phyloP scores from a whole-genome alignment of 2,329 filamentous ascomycete genomes.

The Aspergillus chevalieri region DNA sequence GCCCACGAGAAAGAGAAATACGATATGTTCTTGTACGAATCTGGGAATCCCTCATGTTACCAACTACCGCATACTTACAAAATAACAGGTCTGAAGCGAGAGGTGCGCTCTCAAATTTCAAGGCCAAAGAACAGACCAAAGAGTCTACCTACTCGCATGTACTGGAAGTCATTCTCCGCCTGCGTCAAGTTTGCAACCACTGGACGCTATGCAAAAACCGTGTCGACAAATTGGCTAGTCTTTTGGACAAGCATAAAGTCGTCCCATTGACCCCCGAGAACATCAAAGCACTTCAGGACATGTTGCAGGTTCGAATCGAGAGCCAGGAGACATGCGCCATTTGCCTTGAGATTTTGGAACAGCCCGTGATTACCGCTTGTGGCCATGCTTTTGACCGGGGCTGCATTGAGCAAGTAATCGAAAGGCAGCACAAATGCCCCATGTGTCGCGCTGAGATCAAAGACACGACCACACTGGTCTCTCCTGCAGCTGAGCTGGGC shows the following conservation, averaged over 20 bases:
- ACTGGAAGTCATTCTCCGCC: constrained; percentile 72
- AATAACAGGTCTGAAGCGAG: constrained; percentile 60
- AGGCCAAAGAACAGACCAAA: constrained; percentile 36
- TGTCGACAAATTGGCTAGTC: constrained; percentile 63
- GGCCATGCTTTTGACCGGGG: constrained; percentile 70
- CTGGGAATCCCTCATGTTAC: neutral
- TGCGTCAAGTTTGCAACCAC: constrained; percentile 83
- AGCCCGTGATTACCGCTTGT: constrained; percentile 77
- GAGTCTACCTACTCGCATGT: constrained; percentile 64
- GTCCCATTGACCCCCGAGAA: constrained; percentile 70
- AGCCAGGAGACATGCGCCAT: constrained; percentile 77
- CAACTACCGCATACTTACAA: constrained; percentile 14
- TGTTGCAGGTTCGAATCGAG: constrained; percentile 71
- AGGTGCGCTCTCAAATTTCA: constrained; percentile 60
- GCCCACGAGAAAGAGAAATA: constrained; percentile 72
- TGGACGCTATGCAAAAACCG: constrained; percentile 75
- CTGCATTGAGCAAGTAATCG: constrained; percentile 70
- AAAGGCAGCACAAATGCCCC: constrained; percentile 72
- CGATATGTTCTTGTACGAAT: constrained; percentile 59
- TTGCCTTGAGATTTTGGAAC: constrained; percentile 66
- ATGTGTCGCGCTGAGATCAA: constrained; percentile 69
- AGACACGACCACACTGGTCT: constrained; percentile 57
- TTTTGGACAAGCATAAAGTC: constrained; percentile 61
- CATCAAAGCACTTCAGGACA: constrained; percentile 62
- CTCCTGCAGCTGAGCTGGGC: constrained; percentile 55